Conservation (phyloP, 2,329 filamentous ascomycete species). For the Aspergillus viridinutans region DNA sequence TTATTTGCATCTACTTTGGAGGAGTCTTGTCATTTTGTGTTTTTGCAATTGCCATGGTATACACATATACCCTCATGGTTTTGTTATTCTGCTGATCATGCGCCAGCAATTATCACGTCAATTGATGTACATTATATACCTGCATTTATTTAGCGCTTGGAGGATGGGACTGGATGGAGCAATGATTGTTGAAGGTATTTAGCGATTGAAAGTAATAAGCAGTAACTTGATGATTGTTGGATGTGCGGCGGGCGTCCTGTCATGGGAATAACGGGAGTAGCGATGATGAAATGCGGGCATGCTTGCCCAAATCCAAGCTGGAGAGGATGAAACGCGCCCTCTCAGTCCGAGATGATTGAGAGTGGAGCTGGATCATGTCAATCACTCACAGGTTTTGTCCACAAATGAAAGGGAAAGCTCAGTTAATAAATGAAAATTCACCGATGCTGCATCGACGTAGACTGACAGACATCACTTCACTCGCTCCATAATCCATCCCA, state of each 20-base stretch:
- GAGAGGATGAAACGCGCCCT: neutral
- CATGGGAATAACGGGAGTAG: neutral
- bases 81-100: neutral
- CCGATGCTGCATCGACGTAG: neutral
- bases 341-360: neutral
- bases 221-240: no score
- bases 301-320: neutral
- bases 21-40: neutral
- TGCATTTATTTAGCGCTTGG: neutral
- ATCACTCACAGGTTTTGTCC: neutral
- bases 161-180: neutral
- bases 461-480: constrained; percentile 2
- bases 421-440: neutral
- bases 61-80: neutral
- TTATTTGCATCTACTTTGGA: neutral
- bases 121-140: neutral
- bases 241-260: neutral
- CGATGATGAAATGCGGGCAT: neutral
- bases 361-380: neutral
- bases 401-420: neutral
- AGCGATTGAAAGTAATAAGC: neutral
- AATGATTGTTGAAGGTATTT: neutral
- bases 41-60: neutral
- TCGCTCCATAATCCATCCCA: neutral
- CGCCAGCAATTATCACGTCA: neutral